phyloP scores from a whole-genome alignment of 2,329 filamentous ascomycete genomes.

The Plectosphaerella plurivora region DNA sequence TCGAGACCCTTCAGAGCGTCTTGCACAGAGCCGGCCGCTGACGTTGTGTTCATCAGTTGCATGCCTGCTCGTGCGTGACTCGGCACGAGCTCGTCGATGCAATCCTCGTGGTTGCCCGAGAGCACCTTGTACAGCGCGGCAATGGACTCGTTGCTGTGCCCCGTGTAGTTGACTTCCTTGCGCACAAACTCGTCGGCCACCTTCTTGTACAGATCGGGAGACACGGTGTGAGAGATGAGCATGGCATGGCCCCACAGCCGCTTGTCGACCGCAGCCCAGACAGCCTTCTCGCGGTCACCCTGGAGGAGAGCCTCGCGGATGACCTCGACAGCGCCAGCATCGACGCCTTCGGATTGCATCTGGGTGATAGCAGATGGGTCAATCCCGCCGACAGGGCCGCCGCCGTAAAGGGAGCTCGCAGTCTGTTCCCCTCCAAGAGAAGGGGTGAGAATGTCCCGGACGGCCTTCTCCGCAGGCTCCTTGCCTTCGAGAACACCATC shows the following conservation, averaged over 20 bases:
- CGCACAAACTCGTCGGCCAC: constrained; percentile 94
- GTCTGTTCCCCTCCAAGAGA: constrained; percentile 28
- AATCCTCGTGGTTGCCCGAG: constrained; percentile 90
- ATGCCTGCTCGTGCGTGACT: constrained; percentile 87
- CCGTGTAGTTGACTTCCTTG: constrained; percentile 82
- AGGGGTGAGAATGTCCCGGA: constrained; percentile 71
- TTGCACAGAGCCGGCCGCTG: constrained; percentile 54
- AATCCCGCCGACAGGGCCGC: constrained; percentile 16
- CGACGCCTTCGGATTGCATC: constrained; percentile 60
- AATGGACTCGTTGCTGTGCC: constrained; percentile 78
- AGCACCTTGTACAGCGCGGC: constrained; percentile 91
- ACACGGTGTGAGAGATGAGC: constrained; percentile 75
- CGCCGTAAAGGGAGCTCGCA: constrained; percentile 15
- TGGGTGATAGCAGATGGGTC: constrained; percentile 21
- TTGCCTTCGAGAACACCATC: constrained; percentile 79
- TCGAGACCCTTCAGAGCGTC: constrained; percentile 82
- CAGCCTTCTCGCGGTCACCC: constrained; percentile 84
- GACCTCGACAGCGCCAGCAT: constrained; percentile 64
- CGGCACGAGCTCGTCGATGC: constrained; percentile 91
- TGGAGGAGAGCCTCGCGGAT: constrained; percentile 69
- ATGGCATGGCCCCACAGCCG: constrained; percentile 95
- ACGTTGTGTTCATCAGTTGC: constrained; percentile 78
- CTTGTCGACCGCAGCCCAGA: constrained; percentile 90
- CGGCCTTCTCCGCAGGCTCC: constrained; percentile 64
- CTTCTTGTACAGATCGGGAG: constrained; percentile 81